Conservation (phyloP, 2,329 filamentous ascomycete genomes). For the Geoglossum cookeanum region DNA sequence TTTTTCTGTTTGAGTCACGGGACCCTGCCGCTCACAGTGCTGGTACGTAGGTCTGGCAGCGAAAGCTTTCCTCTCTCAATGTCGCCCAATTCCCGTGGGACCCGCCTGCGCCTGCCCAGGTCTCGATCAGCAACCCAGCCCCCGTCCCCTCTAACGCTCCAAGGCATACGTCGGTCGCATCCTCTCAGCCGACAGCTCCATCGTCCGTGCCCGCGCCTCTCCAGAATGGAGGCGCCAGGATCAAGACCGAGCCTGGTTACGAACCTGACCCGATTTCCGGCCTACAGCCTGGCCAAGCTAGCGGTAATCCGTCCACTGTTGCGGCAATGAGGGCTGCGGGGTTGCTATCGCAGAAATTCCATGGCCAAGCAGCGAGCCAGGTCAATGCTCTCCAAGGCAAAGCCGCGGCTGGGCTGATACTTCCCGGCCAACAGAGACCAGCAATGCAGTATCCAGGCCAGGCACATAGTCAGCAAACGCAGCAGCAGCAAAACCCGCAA, state of each 20-base stretch:
- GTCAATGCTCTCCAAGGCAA: conserved; percentile 12
- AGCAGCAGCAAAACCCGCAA: conserved; percentile 13
- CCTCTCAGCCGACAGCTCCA: conserved; percentile 17
- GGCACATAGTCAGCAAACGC: conserved; percentile 13
- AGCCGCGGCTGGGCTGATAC: background rate
- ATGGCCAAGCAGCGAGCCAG: conserved; percentile 12
- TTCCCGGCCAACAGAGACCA: conserved; percentile 2
- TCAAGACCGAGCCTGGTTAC: conserved; percentile 5
- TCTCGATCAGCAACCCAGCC: conserved; percentile 17
- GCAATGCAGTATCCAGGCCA: conserved; percentile 12
- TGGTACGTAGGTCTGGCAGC: conserved; percentile 56
- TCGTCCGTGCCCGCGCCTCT: conserved; percentile 16
- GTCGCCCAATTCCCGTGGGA: conserved; percentile 93
- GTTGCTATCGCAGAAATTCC: conserved; percentile 12
- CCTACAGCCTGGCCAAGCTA: conserved; percentile 4
- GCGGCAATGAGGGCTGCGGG: conserved; percentile 10
- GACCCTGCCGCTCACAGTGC: conserved; percentile 10
- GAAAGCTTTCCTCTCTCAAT: conserved; percentile 65
- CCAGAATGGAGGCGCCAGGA: conserved; percentile 1
- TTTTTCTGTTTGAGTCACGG: background rate
- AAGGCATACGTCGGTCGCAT: conserved; percentile 10
- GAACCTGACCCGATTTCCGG: background rate
- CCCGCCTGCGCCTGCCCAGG: conserved; percentile 44
- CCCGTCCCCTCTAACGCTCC: conserved; percentile 25
- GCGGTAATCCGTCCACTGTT: conserved; percentile 4